A percentile compares a stretch with the other conserved stretches of the same genome.
phyloP scores from a whole-genome alignment of 768 basidiomycete species.

The Russula foetens region DNA sequence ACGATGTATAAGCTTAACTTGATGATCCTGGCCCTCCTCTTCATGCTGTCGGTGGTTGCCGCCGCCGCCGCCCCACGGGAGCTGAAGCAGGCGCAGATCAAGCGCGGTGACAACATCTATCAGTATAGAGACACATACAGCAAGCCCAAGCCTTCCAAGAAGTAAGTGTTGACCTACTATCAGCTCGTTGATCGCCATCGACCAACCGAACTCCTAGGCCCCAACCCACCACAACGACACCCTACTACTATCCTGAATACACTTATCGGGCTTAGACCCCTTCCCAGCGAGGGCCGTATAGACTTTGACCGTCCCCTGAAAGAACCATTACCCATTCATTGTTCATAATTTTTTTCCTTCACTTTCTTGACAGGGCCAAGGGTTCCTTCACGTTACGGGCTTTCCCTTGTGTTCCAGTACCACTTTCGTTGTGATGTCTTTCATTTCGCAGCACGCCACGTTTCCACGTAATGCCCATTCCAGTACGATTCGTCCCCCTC shows the following conservation, averaged over 20 bases:
- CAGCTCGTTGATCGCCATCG: not conserved
- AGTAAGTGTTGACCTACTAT: not conserved
- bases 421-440: not conserved
- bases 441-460: not conserved
- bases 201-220: too few relatives aligned
- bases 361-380: not conserved
- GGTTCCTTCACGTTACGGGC: not conserved
- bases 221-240: too few relatives aligned
- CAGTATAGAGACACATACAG: too few relatives aligned
- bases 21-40: not conserved
- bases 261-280: too few relatives aligned
- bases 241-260: too few relatives aligned
- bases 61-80: slow-evolving; percentile 10
- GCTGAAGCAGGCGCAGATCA: slow-evolving; percentile 26
- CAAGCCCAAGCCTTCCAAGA: not conserved
- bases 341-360: not conserved
- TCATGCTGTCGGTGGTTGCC: not conserved
- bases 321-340: not conserved
- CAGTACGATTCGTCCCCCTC: not conserved
- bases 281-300: not conserved
- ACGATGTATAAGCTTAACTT: slow-evolving; percentile 2
- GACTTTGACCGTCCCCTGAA: not conserved
- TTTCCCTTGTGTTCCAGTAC: not conserved
- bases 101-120: slow-evolving; percentile 19
- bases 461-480: not conserved